phyloP scores from a whole-genome alignment of 768 basidiomycete genomes.

The Imleria badia region DNA sequence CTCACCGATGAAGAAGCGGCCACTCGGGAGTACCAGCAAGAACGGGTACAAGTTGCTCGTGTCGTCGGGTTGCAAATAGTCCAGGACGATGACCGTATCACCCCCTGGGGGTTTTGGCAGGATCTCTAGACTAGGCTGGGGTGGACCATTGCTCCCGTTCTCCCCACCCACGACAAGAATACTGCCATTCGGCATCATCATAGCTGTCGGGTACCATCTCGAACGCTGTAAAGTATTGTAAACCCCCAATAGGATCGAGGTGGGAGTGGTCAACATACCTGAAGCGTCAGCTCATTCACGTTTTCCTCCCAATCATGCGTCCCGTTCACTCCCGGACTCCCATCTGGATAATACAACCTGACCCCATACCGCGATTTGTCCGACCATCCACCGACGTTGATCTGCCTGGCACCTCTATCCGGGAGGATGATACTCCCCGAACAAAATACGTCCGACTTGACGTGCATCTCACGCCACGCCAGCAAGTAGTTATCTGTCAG shows the following conservation, averaged over 20 bases:
- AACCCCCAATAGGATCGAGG: too few species aligned
- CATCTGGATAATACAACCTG: constrained; percentile 71
- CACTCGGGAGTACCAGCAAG: constrained; percentile 67
- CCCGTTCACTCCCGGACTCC: constrained; percentile 62
- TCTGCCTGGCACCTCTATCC: constrained; percentile 54
- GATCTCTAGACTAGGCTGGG: constrained; percentile 70
- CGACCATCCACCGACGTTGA: constrained; percentile 53
- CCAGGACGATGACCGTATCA: constrained; percentile 56
- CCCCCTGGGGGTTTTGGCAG: constrained; percentile 68
- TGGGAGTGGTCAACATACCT: constrained; percentile 40
- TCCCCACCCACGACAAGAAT: constrained; percentile 77
- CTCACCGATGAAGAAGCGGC: constrained; percentile 69
- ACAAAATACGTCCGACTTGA: constrained; percentile 80
- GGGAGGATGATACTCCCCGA: constrained; percentile 72
- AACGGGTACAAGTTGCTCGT: constrained; percentile 83
- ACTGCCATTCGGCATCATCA: constrained; percentile 71
- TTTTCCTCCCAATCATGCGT: constrained; percentile 85
- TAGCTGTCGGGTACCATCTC: constrained; percentile 72
- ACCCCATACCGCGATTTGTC: constrained; percentile 69
- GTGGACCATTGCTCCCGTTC: constrained; percentile 61
- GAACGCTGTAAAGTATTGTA: constrained; percentile 42
- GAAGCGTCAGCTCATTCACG: constrained; percentile 51
- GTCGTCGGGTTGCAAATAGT: constrained; percentile 69
- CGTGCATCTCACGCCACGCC: constrained; percentile 77
- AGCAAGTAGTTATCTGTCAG: constrained; percentile 42